Conservation (phyloP, 2,329 filamentous ascomycete genomes). For the Trichoderma guizhouense region DNA sequence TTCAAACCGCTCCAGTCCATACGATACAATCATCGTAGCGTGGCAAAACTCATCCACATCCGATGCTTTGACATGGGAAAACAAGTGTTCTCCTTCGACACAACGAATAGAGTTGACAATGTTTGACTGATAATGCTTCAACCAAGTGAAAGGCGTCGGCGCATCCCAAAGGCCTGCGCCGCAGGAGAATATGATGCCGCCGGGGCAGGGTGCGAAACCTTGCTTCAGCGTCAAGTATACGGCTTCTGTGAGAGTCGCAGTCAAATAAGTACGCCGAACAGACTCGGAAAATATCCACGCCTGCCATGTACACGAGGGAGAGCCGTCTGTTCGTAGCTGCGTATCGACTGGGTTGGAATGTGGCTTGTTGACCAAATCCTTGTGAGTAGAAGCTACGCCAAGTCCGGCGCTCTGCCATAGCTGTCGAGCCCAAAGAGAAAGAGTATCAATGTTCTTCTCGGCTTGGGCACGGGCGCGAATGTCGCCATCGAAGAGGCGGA, state of each 20-base stretch:
- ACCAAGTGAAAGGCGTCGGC: background rate
- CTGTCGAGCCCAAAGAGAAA: slow-evolving; percentile 5
- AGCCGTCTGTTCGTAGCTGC: slow-evolving; percentile 3
- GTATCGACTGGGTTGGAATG: background rate
- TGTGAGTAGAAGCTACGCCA: background rate
- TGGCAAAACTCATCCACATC: slow-evolving; percentile 14
- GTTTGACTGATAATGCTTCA: background rate
- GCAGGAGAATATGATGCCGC: background rate
- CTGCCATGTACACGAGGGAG: slow-evolving; percentile 3
- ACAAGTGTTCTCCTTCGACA: background rate
- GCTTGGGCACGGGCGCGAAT: slow-evolving; percentile 11
- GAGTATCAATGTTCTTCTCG: slow-evolving; percentile 11
- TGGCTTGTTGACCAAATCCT: background rate
- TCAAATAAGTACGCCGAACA: background rate
- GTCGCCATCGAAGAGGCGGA: slow-evolving; percentile 9
- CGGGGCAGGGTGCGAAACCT: slow-evolving; percentile 2
- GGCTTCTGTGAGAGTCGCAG: slow-evolving; percentile 6
- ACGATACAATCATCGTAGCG: background rate
- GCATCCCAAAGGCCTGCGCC: background rate
- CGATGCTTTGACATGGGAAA: background rate
- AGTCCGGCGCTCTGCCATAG: slow-evolving; percentile 8
- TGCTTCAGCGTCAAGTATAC: slow-evolving; percentile 11
- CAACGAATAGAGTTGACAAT: background rate
- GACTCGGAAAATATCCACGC: slow-evolving; percentile 12
- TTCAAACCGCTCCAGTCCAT: slow-evolving; percentile 5